A percentile compares a stretch with the other conserved stretches of the same genome.
Evolutionary conservation across 2,329 filamentous ascomycete genomes (phyloP).

Genomic region (Verticillium dahliae): DNA sequence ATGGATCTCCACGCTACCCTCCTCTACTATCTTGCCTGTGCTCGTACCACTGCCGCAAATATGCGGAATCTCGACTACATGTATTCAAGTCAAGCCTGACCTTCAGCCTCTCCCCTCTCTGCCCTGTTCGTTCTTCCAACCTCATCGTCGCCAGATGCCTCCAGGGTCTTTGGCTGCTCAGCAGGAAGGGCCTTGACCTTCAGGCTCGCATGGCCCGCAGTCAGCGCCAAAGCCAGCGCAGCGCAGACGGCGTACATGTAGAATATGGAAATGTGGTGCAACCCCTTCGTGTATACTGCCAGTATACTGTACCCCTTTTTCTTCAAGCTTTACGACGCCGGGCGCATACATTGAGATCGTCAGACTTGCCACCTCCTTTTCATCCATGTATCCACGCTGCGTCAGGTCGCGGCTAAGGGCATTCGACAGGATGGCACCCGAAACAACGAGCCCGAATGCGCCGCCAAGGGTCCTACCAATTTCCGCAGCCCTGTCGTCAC

Average conservation of each 20-base stretch:
- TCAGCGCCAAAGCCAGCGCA: constrained; percentile 10
- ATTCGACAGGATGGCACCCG: constrained; percentile 24
- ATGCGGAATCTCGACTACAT: too few relatives aligned
- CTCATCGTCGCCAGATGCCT: not conserved
- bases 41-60: too few relatives aligned
- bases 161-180: not conserved
- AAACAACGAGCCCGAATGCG: constrained; percentile 22
- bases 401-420: constrained; percentile 13
- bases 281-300: constrained; percentile 19
- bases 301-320: constrained; percentile 14
- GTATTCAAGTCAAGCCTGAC: not conserved
- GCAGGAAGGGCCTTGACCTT: constrained; percentile 6
- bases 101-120: not conserved
- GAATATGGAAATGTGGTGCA: constrained; percentile 20
- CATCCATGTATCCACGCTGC: not conserved
- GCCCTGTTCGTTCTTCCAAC: not conserved
- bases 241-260: constrained; percentile 11
- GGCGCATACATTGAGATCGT: constrained; percentile 17
- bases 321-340: constrained; percentile 10
- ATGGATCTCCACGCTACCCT: too few relatives aligned
- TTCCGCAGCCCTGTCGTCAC: constrained; percentile 30
- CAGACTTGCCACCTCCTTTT: constrained; percentile 12
- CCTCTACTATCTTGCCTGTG: too few relatives aligned
- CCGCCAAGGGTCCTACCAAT: constrained; percentile 30
- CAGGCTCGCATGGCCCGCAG: constrained; percentile 15